These are phyloP conservation scores for Pseudohyphozyma bogoriensis DNA, from an alignment of 768 basidiomycete species.

Conservation along the genomic window DNA sequence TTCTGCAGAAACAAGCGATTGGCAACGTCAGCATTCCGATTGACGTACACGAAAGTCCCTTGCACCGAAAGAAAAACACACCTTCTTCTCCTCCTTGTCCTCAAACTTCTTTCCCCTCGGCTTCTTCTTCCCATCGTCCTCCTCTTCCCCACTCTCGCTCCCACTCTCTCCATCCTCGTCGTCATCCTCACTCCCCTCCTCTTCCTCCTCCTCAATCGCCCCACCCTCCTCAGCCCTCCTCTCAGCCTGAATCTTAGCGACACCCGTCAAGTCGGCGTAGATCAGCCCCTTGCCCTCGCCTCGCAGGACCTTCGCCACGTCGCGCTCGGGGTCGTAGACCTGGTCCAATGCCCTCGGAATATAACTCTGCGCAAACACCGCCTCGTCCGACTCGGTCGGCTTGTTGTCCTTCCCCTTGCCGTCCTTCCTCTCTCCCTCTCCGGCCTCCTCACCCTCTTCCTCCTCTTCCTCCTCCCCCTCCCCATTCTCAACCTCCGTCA, in stretches of 20 bases:
- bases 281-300: constrained; percentile 69
- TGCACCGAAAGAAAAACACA: neutral
- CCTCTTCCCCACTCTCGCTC: constrained; percentile 35
- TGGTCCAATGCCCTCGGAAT: constrained; percentile 88
- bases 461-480: constrained; percentile 46
- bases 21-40: neutral
- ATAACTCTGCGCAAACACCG: constrained; percentile 78
- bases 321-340: constrained; percentile 88
- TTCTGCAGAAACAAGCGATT: neutral
- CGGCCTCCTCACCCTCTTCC: constrained; percentile 19
- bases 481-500: constrained; percentile 30
- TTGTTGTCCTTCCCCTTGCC: neutral
- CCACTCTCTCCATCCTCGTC: constrained; percentile 34
- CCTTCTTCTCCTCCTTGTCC: constrained; percentile 30
- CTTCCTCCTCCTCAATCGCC: constrained; percentile 24
- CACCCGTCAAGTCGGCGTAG: constrained; percentile 75
- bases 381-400: constrained; percentile 58
- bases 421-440: constrained; percentile 14
- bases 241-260: constrained; percentile 39
- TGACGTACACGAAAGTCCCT: no score
- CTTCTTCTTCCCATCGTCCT: constrained; percentile 44
- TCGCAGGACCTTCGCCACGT: constrained; percentile 60
- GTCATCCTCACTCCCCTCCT: constrained; percentile 40
- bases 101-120: constrained; percentile 61
- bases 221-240: constrained; percentile 2